Evolutionary conservation across 768 basidiomycete species (phyloP), one percentile per base, ranked within the genome.

Genomic region (Kwoniella dejecticola): DNA sequence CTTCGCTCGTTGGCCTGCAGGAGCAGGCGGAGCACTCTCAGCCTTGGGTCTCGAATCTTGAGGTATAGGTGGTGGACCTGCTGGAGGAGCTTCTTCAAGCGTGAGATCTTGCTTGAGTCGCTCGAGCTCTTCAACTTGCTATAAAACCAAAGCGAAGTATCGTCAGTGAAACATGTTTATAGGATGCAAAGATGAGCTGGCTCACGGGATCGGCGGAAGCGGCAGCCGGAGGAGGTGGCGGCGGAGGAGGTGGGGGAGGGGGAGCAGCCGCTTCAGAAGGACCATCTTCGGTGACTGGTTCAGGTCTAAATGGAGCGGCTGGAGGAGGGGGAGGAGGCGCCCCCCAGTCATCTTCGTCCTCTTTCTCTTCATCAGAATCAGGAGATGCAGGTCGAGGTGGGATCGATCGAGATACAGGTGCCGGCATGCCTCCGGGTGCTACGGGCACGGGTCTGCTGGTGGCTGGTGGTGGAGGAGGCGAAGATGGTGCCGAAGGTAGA

Each of bases 1-100:
- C 49, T 88, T 82, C 0, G 91, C 93, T 26, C 83, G 82, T n/a
- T 85, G 63, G 2, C 89, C 90, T 71, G 78, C 67, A 44, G 64
- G 36, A 4, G 71, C 62, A 17, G 75, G 72, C 0, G 72, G 69
- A 26, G 66, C 62, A 68, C 17, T 77, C 72, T 59, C 59, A 1
- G 64, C 64, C 1, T 66, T 63, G 41, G 80, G 77, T 19, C 80
- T 74, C 0, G 79, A 71, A 11, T 73, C 76, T 31, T 80, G 44
- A 13, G 70, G 70, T 12, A 72, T 69, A 31, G 76, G 76, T 19
- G 76, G 75, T 19, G 69, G 67, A 11, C 67, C 72, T 30, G 74
- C 68, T 21, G 64, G 60, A 27, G 76, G 70, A 4, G 68, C 63
- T 21, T 70, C 70, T 40, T 69, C 59, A 13, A 74, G 57, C 8